Evolutionary conservation across 2,329 filamentous ascomycete genomes (phyloP).

Genomic region (Colletotrichum magnum): DNA sequence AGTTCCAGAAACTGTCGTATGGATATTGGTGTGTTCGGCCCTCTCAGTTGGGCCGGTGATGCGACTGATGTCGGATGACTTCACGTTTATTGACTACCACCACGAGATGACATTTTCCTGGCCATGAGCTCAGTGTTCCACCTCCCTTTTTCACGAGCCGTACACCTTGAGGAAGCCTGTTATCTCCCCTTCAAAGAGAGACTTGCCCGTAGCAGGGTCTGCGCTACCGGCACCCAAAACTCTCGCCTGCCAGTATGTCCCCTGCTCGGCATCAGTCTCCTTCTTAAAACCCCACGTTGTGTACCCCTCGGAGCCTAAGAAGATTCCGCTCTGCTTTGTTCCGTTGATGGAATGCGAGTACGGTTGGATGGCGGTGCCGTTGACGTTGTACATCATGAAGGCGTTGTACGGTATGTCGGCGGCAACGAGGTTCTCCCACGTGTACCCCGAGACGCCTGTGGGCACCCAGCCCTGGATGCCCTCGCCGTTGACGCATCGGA

Average conservation of each 20-base stretch:
- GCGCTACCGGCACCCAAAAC: slow-evolving; percentile 10
- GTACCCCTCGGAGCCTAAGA: slow-evolving; percentile 16
- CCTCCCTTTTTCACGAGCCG: not conserved
- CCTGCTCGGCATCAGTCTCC: slow-evolving; percentile 5
- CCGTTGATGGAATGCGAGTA: slow-evolving; percentile 25
- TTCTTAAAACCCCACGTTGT: slow-evolving; percentile 16
- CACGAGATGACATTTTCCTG: not conserved
- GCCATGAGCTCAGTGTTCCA: not conserved
- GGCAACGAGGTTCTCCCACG: slow-evolving; percentile 22
- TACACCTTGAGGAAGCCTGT: slow-evolving; percentile 23
- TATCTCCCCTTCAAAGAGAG: slow-evolving; percentile 22
- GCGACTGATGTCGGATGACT: slow-evolving; percentile 4
- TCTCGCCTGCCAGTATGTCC: slow-evolving; percentile 9
- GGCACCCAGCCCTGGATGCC: slow-evolving; percentile 12
- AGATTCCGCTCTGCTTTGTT: slow-evolving; percentile 17
- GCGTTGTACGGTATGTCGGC: slow-evolving; percentile 28
- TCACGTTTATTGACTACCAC: not conserved
- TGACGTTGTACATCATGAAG: slow-evolving; percentile 22
- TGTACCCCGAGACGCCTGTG: slow-evolving; percentile 19
- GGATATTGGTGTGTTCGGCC: not conserved
- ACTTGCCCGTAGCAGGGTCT: slow-evolving; percentile 13
- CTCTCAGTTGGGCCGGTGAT: slow-evolving; percentile 1
- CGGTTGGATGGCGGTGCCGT: not conserved
- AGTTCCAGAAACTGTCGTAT: not conserved
- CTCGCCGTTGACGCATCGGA: slow-evolving; percentile 15